These are phyloP conservation scores for Echinosophora koreensis DNA, from an alignment of 306 rosid species.

Conservation along the genomic window DNA sequence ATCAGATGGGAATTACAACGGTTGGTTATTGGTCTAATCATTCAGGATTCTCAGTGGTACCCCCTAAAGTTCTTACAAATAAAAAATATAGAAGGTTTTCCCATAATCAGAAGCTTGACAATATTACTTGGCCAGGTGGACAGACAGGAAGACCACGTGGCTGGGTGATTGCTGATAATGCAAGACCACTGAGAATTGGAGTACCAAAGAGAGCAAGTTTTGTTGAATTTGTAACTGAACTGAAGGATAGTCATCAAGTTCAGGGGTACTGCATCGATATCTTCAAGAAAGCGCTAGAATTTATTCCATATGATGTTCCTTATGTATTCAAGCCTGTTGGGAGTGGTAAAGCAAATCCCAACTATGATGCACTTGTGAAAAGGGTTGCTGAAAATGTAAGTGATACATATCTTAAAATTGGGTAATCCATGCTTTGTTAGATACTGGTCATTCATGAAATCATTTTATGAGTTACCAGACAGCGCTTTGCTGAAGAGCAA, in stretches of 20 bases:
- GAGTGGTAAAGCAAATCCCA: constrained; percentile 79
- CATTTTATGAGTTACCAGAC: constrained; percentile 29
- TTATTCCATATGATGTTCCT: constrained; percentile 84
- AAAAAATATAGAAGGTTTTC: constrained; percentile 41
- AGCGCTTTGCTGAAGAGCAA: constrained; percentile 20
- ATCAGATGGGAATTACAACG: constrained; percentile 49
- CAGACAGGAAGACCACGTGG: constrained; percentile 81
- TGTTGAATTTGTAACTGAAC: constrained; percentile 78
- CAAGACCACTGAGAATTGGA: constrained; percentile 81
- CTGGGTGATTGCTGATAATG: constrained; percentile 83
- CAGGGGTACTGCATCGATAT: constrained; percentile 84
- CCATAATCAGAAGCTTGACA: constrained; percentile 69
- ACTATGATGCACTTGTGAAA: constrained; percentile 70
- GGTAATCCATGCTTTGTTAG: constrained; percentile 25
- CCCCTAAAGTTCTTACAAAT: constrained; percentile 59
- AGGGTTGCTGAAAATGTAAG: constrained; percentile 73
- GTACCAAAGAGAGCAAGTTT: constrained; percentile 93
- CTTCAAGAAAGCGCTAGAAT: constrained; percentile 70
- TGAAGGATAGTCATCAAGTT: constrained; percentile 53
- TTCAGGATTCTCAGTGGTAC: constrained; percentile 76
- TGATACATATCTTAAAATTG: constrained; percentile 33
- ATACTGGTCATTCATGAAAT: constrained; percentile 31
- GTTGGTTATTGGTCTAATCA: constrained; percentile 84
- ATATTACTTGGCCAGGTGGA: constrained; percentile 93
- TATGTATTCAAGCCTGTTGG: constrained; percentile 75